Conservation (phyloP, 78 protist species). For the Bodo saltans region DNA sequence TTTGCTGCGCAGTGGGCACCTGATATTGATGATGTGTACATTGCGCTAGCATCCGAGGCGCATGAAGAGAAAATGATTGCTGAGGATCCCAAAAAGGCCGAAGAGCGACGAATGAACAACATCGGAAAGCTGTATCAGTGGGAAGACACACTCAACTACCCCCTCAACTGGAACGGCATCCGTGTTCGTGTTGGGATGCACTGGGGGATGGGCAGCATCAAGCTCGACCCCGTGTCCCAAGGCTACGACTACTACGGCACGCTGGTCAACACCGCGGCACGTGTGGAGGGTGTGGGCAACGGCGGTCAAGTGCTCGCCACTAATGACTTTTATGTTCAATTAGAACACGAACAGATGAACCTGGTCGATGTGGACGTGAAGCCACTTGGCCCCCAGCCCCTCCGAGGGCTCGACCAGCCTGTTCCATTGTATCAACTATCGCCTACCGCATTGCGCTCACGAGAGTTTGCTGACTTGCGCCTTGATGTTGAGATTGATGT, state of each 20-base stretch:
- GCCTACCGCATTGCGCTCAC: too few relatives aligned
- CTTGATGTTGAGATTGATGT: too few relatives aligned
- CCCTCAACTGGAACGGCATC: slow-evolving; percentile 4
- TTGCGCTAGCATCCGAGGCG: not conserved
- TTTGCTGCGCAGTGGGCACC: slow-evolving; percentile 36
- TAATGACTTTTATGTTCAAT: not conserved
- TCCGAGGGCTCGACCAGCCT: too few relatives aligned
- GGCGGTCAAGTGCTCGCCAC: not conserved
- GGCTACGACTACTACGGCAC: not conserved
- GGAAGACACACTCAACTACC: too few relatives aligned
- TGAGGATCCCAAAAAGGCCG: too few relatives aligned
- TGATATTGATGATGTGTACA: not conserved
- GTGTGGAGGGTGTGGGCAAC: not conserved
- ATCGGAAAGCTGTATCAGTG: too few relatives aligned
- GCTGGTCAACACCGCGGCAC: not conserved
- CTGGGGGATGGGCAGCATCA: not conserved
- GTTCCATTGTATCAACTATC: too few relatives aligned
- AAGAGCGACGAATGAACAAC: too few relatives aligned
- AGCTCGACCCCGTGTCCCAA: not conserved
- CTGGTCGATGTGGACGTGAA: too few relatives aligned
- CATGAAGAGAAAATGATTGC: not conserved
- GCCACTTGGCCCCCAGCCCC: too few relatives aligned
- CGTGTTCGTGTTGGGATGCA: not conserved
- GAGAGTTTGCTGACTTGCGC: too few relatives aligned
- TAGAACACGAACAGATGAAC: too few relatives aligned